Evolutionary conservation across 768 basidiomycete species (phyloP), one percentile per base, ranked within the genome.

Genomic region (Hypholoma fasciculare): DNA sequence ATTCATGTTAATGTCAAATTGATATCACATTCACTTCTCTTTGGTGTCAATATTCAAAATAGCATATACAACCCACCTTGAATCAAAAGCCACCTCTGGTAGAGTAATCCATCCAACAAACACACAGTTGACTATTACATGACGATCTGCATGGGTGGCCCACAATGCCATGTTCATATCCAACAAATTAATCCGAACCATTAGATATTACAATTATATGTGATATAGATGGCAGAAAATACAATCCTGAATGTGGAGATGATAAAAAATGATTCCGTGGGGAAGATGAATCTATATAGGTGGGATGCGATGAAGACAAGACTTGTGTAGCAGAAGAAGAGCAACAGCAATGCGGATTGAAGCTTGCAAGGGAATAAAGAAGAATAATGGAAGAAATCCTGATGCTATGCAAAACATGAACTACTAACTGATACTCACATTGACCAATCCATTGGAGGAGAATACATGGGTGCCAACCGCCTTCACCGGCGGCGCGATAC

Each of bases 401-500:
- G 40, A 42, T 16, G 40, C 40, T 3, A 42, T 14, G 40, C 13
- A 42, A 17, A 30, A 44, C 14, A 49, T 40, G 17, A 16, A 27
- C 20, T n/a, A 13, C 16, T n/a, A 36, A 59, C 48, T 6, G 2
- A 27, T 52, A 19, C 3, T 30, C 30, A 30, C 7, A 50, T 12
- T 49, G 30, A 7, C 30, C 30, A 34, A 3, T 34, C 30, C 30
- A 34, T 34, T 38, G 5, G 14, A 52, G 39, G 16, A 12, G 19
- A 27, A 40, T 13, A 16, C 27, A 34, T 7, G 9, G 30, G 9
- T 34, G 9, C 30, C 9, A 34, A 34, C 6, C 30, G 9, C 30
- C 30, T 34, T 61, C 61, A 61, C 43, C 57, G 52, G 26, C 57
- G 38, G 26, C 48, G 49, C 3, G 47, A 60, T 13, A 58, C 58